phyloP scores from a whole-genome alignment of 2,329 filamentous ascomycete species.

The Fusarium graminum region DNA sequence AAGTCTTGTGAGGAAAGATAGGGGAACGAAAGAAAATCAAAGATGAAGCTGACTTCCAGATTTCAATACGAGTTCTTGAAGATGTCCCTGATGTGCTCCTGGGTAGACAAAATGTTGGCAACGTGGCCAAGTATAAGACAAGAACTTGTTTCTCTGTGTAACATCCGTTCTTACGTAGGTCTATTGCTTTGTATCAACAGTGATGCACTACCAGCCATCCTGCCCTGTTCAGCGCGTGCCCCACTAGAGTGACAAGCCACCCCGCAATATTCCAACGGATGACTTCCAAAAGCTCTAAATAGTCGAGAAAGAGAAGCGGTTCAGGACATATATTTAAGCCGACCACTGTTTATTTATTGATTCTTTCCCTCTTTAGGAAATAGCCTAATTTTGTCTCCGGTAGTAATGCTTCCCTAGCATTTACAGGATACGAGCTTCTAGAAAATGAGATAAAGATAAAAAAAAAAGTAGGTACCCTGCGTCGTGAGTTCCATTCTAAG shows the following conservation, averaged over 20 bases:
- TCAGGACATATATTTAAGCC: conserved; percentile 3
- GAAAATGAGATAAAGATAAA: background rate
- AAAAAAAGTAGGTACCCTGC: conserved; percentile 26
- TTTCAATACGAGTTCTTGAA: background rate
- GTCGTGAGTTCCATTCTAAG: conserved; percentile 38
- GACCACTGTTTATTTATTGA: background rate
- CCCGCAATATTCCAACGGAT: conserved; percentile 39
- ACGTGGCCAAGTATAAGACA: conserved; percentile 16
- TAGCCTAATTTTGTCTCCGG: background rate
- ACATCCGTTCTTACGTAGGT: conserved; percentile 8
- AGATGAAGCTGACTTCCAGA: background rate
- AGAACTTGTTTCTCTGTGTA: conserved; percentile 24
- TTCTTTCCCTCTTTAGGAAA: background rate
- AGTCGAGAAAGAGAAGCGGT: conserved; percentile 9
- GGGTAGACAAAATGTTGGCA: background rate
- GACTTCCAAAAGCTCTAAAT: conserved; percentile 16
- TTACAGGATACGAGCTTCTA: background rate
- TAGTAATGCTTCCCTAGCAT: conserved; percentile 3
- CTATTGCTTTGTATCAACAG: conserved; percentile 1
- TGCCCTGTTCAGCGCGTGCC: conserved; percentile 30
- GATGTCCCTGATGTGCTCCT: background rate
- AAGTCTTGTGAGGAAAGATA: background rate
- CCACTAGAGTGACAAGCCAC: conserved; percentile 45
- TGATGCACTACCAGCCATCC: conserved; percentile 3
- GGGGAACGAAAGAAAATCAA: background rate